Evolutionary conservation across 257 asterid genomes (phyloP).

Genomic region (Nicotiana attenuata): DNA sequence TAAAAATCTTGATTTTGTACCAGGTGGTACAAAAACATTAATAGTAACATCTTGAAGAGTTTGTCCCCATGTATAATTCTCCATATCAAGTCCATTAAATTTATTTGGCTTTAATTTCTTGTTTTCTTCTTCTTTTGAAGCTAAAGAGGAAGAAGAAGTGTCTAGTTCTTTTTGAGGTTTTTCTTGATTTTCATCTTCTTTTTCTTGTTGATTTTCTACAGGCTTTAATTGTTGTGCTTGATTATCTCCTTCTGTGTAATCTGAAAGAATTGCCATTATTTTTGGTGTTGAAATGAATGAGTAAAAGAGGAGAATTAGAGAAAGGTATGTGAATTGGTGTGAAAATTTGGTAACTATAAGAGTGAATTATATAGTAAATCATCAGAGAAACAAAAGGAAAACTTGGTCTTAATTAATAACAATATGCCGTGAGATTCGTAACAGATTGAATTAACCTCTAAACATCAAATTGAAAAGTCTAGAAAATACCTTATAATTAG

Average conservation of each 20-base stretch:
- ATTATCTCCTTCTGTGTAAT: background rate
- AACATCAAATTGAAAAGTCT: background rate
- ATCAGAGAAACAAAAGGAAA: background rate
- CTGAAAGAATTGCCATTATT: constrained; percentile 10
- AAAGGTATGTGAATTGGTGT: background rate
- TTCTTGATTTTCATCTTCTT: background rate
- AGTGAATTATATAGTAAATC: background rate
- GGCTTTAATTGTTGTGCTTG: background rate
- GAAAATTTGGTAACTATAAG: background rate
- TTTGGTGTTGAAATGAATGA: background rate
- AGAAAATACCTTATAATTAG: background rate
- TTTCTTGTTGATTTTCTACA: background rate
- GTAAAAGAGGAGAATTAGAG: background rate
- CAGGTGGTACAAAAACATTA: constrained; percentile 51
- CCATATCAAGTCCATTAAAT: constrained; percentile 76
- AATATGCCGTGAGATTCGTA: background rate
- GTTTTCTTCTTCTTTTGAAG: background rate
- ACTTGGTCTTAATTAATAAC: background rate
- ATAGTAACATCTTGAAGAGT: constrained; percentile 69
- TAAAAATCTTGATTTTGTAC: constrained; percentile 37
- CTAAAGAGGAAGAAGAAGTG: background rate
- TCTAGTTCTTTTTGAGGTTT: background rate
- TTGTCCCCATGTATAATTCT: constrained; percentile 73
- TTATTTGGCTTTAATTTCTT: constrained; percentile 39
- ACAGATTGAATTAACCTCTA: background rate